Conservation (phyloP, 306 rosid genomes). For the Acacia acuminata region DNA sequence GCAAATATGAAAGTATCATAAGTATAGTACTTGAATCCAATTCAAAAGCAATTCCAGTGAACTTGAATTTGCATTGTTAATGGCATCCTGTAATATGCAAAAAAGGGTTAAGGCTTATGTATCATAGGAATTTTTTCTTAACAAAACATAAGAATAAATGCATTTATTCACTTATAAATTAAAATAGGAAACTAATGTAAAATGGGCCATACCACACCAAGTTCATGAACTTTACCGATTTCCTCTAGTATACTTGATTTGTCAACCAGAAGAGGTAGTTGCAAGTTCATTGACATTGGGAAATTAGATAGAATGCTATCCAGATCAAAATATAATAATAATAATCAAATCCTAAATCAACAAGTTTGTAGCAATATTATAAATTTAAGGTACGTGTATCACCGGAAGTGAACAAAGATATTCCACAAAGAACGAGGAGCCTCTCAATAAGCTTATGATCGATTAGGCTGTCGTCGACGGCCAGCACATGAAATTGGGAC, state of each 20-base stretch:
- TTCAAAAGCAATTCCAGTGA: slow-evolving; percentile 73
- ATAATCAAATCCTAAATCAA: too few relatives aligned
- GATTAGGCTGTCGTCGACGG: too few relatives aligned
- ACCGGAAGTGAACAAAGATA: too few relatives aligned
- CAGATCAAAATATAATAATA: slow-evolving; percentile 1
- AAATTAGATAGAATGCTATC: slow-evolving; percentile 13
- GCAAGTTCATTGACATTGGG: slow-evolving; percentile 39
- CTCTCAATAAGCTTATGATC: too few relatives aligned
- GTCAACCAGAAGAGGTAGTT: slow-evolving; percentile 89
- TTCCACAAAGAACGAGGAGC: too few relatives aligned
- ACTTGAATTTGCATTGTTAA: slow-evolving; percentile 41
- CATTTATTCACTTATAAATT: not conserved
- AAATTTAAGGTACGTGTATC: too few relatives aligned
- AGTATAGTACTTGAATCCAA: slow-evolving; percentile 79
- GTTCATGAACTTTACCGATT: slow-evolving; percentile 70
- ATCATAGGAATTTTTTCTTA: slow-evolving; percentile 11
- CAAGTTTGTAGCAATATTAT: too few relatives aligned
- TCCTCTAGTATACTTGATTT: slow-evolving; percentile 66
- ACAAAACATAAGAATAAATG: not conserved
- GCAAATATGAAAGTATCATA: slow-evolving; percentile 8
- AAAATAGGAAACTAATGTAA: slow-evolving; percentile 16
- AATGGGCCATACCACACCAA: slow-evolving; percentile 47
- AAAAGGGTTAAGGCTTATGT: slow-evolving; percentile 18
- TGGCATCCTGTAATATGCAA: slow-evolving; percentile 50
- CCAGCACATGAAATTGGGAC: too few relatives aligned